Conservation (phyloP, 2,329 filamentous ascomycete species). For the Geosmithia morbida region DNA sequence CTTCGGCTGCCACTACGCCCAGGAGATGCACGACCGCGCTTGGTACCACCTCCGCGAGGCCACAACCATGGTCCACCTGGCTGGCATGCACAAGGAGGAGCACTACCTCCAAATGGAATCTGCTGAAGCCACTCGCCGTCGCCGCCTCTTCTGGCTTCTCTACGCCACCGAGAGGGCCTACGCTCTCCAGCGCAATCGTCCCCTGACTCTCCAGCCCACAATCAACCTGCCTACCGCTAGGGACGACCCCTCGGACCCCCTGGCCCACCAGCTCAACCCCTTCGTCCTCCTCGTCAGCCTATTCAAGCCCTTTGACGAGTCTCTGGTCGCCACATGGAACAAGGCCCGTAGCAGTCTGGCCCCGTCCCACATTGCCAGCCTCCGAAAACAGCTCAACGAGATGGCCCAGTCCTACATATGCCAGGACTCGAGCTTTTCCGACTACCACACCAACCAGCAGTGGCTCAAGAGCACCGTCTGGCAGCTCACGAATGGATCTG, state of each 20-base stretch:
- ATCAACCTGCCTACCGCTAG: conserved; percentile 49
- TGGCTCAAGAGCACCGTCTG: conserved; percentile 52
- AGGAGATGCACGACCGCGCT: conserved; percentile 60
- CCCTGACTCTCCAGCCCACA: conserved; percentile 54
- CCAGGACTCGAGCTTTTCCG: conserved; percentile 37
- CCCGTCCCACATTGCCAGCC: conserved; percentile 35
- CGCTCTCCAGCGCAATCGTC: conserved; percentile 54
- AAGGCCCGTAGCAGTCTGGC: conserved; percentile 45
- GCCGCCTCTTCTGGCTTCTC: conserved; percentile 60
- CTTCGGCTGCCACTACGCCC: conserved; percentile 56
- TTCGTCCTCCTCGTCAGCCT: conserved; percentile 48
- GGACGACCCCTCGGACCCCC: conserved; percentile 44
- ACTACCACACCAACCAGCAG: conserved; percentile 44
- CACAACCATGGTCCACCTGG: conserved; percentile 51
- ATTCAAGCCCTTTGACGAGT: conserved; percentile 52
- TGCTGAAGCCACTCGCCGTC: conserved; percentile 45
- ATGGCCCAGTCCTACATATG: conserved; percentile 36
- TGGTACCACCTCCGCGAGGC: conserved; percentile 72
- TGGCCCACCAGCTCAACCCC: conserved; percentile 34
- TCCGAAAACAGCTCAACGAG: conserved; percentile 50
- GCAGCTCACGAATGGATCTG: conserved; percentile 43
- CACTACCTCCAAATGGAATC: conserved; percentile 44
- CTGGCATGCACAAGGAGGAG: conserved; percentile 47
- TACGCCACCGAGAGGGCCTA: conserved; percentile 60
- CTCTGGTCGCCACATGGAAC: conserved; percentile 51